Conservation (phyloP, 257 asterid species). For the Ophiorrhiza pumila region DNA sequence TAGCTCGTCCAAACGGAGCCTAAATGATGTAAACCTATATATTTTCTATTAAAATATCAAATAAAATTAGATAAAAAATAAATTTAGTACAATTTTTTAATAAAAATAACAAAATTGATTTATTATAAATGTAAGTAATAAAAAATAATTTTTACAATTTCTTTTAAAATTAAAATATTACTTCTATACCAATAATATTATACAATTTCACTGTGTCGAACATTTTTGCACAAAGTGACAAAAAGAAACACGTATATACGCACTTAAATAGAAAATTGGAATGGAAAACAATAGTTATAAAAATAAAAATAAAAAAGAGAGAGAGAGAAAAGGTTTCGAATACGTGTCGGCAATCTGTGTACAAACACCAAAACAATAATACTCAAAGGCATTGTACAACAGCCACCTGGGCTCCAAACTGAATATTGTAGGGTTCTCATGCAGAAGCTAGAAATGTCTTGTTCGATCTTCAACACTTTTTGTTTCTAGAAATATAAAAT, state of each 20-base stretch:
- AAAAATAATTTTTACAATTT: too few species aligned
- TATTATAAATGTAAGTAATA: too few species aligned
- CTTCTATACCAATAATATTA: too few species aligned
- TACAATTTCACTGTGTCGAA: too few species aligned
- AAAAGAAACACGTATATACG: background rate
- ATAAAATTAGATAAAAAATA: too few species aligned
- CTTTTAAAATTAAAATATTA: too few species aligned
- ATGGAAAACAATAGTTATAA: background rate
- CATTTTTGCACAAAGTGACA: background rate
- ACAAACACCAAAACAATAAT: background rate
- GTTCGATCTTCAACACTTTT: background rate
- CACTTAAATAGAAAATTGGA: background rate
- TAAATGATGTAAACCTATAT: too few species aligned
- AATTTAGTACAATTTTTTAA: too few species aligned
- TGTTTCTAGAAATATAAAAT: background rate
- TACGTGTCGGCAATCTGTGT: slow-evolving; percentile 1
- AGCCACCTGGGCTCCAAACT: slow-evolving; percentile 8
- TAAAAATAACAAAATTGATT: too few species aligned
- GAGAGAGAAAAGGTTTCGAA: background rate
- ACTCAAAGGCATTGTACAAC: background rate
- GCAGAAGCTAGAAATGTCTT: background rate
- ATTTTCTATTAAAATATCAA: too few species aligned
- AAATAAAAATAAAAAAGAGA: background rate
- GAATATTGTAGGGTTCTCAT: background rate
- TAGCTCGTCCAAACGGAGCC: too few species aligned